These are phyloP conservation scores for Corniculantispora saksenae DNA, from an alignment of 2,329 filamentous ascomycete genomes.

Conservation along the genomic window DNA sequence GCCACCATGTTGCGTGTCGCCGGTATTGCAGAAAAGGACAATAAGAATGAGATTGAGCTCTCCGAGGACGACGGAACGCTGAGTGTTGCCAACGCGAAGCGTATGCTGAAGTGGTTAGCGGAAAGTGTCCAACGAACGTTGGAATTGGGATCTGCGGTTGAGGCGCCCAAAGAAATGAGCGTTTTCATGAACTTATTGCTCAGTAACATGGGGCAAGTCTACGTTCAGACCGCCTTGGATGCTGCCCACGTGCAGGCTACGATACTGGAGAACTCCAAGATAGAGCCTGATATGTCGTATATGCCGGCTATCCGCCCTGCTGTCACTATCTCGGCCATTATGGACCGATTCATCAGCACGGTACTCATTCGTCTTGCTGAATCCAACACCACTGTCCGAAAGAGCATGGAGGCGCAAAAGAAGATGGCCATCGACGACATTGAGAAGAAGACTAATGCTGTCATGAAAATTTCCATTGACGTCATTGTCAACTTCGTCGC, in stretches of 20 bases:
- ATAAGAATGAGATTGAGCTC: slow-evolving; percentile 86
- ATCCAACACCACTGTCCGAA: slow-evolving; percentile 83
- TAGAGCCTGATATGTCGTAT: slow-evolving; percentile 85
- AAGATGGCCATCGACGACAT: slow-evolving; percentile 72
- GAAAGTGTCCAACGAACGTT: slow-evolving; percentile 90
- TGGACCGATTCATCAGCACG: slow-evolving; percentile 87
- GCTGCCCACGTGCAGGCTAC: slow-evolving; percentile 73
- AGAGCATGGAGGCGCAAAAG: slow-evolving; percentile 84
- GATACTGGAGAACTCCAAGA: slow-evolving; percentile 75
- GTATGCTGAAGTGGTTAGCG: slow-evolving; percentile 96
- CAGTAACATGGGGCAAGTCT: slow-evolving; percentile 83
- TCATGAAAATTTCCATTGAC: slow-evolving; percentile 59
- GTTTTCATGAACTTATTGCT: slow-evolving; percentile 81
- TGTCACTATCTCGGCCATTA: slow-evolving; percentile 87
- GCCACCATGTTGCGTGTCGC: slow-evolving; percentile 88
- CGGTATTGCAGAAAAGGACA: slow-evolving; percentile 73
- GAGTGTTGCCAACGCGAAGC: slow-evolving; percentile 84
- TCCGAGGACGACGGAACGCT: slow-evolving; percentile 85
- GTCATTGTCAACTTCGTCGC: slow-evolving; percentile 75
- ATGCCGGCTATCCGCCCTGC: slow-evolving; percentile 76
- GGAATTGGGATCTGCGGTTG: slow-evolving; percentile 82
- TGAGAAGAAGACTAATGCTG: slow-evolving; percentile 75
- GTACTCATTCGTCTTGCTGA: slow-evolving; percentile 88
- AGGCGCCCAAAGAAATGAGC: slow-evolving; percentile 92
- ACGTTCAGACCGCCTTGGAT: slow-evolving; percentile 66